Evolutionary conservation across 176 grass and related monocot genomes (phyloP).

Genomic region (Hordeum marinum): DNA sequence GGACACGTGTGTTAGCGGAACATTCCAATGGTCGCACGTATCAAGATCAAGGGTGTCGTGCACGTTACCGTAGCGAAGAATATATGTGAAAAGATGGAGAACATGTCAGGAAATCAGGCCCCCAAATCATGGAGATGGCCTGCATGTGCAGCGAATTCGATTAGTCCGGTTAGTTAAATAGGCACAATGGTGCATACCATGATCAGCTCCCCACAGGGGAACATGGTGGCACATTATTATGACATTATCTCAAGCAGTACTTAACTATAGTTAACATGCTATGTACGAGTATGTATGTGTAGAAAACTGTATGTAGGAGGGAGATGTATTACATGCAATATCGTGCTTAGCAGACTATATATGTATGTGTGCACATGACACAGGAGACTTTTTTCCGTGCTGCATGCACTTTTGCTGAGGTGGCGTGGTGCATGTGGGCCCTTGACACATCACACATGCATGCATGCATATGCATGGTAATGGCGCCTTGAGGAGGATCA

Average conservation of each 20-base stretch:
- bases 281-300: no score
- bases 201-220: constrained; percentile 36
- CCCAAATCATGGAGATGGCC: constrained; percentile 21
- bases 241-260: neutral
- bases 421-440: neutral
- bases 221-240: constrained; percentile 32
- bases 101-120: constrained; percentile 38
- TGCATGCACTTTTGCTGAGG: constrained; percentile 23
- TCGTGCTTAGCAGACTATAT: neutral
- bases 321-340: neutral
- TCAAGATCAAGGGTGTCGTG: neutral
- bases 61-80: neutral
- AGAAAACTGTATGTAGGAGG: neutral
- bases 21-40: neutral
- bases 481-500: neutral
- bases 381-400: constrained; percentile 9
- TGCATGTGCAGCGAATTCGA: constrained; percentile 13
- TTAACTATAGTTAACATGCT: neutral
- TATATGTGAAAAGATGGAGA: constrained; percentile 16
- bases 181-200: neutral
- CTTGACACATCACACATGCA: neutral
- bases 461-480: neutral
- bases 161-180: constrained; percentile 5
- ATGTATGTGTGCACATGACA: neutral
- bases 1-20: neutral